Conservation (phyloP, 106 monocot species). For the Allium sativum region DNA sequence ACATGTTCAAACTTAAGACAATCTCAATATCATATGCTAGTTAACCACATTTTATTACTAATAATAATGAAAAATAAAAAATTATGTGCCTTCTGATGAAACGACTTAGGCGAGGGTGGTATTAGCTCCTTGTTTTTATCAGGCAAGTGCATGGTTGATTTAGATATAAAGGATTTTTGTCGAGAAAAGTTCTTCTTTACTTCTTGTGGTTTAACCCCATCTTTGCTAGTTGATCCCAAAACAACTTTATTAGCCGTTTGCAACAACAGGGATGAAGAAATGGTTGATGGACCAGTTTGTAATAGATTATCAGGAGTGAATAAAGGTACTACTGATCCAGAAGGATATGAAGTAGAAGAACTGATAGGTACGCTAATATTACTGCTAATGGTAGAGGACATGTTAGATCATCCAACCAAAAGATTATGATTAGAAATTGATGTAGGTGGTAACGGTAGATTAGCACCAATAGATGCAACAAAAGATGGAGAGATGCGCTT, state of each 20-base stretch:
- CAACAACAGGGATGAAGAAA: slow-evolving; percentile 19
- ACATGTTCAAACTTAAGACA: too few species aligned
- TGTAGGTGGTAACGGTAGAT: slow-evolving; percentile 13
- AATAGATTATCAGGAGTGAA: slow-evolving; percentile 38
- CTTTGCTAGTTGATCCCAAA: too few species aligned
- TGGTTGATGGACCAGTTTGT: slow-evolving; percentile 11
- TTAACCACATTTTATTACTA: too few species aligned
- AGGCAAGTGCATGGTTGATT: slow-evolving; percentile 7
- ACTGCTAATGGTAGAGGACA: slow-evolving; percentile 12
- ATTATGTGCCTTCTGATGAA: slow-evolving; percentile 33
- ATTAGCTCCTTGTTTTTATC: slow-evolving; percentile 29
- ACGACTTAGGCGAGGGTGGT: slow-evolving; percentile 26
- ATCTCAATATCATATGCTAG: too few species aligned
- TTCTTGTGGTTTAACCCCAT: slow-evolving; percentile 18
- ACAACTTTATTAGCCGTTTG: slow-evolving; percentile 16
- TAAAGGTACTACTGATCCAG: slow-evolving; percentile 26
- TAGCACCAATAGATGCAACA: neutral
- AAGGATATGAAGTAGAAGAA: slow-evolving; percentile 28
- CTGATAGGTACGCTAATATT: slow-evolving; percentile 20
- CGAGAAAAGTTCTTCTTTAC: slow-evolving; percentile 10
- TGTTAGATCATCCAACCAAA: slow-evolving; percentile 4
- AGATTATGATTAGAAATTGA: slow-evolving; percentile 20
- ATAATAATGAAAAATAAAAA: too few species aligned
- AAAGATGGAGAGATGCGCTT: slow-evolving; percentile 11
- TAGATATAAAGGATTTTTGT: slow-evolving; percentile 6